Evolutionary conservation across 345 rosid species (phyloP).

Genomic region (Punica granatum): DNA sequence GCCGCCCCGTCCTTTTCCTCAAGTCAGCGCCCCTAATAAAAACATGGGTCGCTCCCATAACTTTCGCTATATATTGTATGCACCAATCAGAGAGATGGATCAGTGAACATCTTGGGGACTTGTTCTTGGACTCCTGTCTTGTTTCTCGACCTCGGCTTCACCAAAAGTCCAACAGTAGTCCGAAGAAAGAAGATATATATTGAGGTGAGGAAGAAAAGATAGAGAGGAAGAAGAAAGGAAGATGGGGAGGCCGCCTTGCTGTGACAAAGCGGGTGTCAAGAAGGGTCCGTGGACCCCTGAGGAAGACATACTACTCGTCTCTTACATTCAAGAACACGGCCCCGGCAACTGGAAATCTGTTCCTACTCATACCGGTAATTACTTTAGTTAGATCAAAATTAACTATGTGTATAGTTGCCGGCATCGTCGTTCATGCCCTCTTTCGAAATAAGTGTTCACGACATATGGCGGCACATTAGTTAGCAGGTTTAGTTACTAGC

Average conservation of each 20-base stretch:
- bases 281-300: constrained; percentile 49
- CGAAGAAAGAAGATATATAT: too few relatives aligned
- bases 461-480: too few relatives aligned
- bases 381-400: too few relatives aligned
- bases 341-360: constrained; percentile 40
- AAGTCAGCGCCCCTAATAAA: constrained; percentile 4
- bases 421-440: too few relatives aligned
- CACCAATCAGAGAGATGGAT: not conserved
- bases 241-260: constrained; percentile 43
- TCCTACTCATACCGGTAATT: constrained; percentile 29
- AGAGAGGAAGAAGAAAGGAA: not conserved
- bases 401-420: too few relatives aligned
- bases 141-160: not conserved
- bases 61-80: not conserved
- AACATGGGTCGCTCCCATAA: not conserved
- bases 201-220: not conserved
- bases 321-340: constrained; percentile 38
- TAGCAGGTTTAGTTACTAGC: too few relatives aligned
- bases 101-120: not conserved
- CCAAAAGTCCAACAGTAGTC: not conserved
- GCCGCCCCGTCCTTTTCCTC: not conserved
- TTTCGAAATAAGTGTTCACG: too few relatives aligned
- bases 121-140: not conserved
- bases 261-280: constrained; percentile 31
- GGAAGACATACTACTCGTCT: constrained; percentile 33